Percentiles rank a stretch among this genome's conserved stretches.
Evolutionary conservation across 805 yeast species (phyloP).

Genomic region (Ascoidea asiatica): DNA sequence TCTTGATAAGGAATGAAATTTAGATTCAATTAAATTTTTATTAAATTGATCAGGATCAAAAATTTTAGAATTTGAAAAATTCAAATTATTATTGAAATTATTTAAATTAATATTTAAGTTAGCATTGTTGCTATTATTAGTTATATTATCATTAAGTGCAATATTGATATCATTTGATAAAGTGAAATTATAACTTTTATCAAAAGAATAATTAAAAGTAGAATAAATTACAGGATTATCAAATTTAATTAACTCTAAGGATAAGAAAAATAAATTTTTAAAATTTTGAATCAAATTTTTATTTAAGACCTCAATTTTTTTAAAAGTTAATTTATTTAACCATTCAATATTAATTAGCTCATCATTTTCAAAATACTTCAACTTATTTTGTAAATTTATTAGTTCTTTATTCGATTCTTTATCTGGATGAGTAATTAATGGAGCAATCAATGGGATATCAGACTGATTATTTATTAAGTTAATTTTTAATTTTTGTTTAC

Average conservation of each 20-base stretch:
- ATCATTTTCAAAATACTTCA: conserved; percentile 4
- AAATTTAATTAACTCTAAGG: conserved; percentile 28
- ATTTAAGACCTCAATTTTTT: conserved; percentile 7
- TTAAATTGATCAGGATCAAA: conserved; percentile 59
- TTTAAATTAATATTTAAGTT: conserved; percentile 19
- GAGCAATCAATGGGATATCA: conserved; percentile 35
- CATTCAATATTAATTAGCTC: conserved; percentile 2
- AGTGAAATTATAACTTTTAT: conserved; percentile 1
- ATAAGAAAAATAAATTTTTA: conserved; percentile 16
- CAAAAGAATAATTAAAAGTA: conserved; percentile 17
- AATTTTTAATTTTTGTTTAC: conserved; percentile 47
- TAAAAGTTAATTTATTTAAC: conserved; percentile 6
- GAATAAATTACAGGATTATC: conserved; percentile 29
- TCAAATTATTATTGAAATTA: conserved; percentile 7
- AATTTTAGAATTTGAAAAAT: conserved; percentile 24
- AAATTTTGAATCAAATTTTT: conserved; percentile 4
- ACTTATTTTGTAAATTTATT: conserved; percentile 17
- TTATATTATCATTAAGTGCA: conserved; percentile 1
- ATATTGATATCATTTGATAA: conserved; percentile 3
- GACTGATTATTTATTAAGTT: conserved; percentile 23
- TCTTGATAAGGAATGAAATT: conserved; percentile 75
- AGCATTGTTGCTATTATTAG: conserved; percentile 9
- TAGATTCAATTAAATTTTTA: conserved; percentile 78
- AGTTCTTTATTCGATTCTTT: conserved; percentile 55
- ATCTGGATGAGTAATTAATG: conserved; percentile 58